Evolutionary conservation across 371 early-diverging fungal species (phyloP), one percentile per base, ranked within the genome.

Genomic region (Zychaea mexicana): DNA sequence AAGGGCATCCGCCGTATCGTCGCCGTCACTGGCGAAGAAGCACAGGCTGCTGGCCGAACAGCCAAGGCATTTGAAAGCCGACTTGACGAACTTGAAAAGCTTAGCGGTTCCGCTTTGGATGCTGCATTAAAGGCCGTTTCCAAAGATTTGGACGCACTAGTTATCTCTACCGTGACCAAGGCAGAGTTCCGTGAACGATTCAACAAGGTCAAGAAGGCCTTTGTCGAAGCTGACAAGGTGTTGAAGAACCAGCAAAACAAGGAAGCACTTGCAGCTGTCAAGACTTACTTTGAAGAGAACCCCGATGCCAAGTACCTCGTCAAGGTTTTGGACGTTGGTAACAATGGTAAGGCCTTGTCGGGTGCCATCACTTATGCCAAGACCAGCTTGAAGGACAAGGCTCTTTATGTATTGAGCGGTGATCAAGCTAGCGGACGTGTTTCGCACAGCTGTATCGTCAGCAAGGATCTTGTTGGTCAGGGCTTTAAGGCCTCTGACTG

Each of bases 1-100:
- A 97, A 96, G 87, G 98, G 98, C 67, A 91, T 97, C 60, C 91
- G 99, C 59, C 94, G 99, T 76, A 96, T 99, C 57, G 90, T 96
- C 26, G 99, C 96, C 31, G 93, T 98, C 33, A 98, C 99, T 19
- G 98, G 98, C 33, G 93, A 94, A 62, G 96, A 94, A 71, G 98
- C 98, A 27, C 64, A 80, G 49, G 79, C 82, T 68, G 93, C 92
- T 32, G 85, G 88, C 39, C 81, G 82, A 10, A 68, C 84, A 28
- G 93, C 93, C 42, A 80, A 85, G 24, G 85, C 84, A 21, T 90
- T 92, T 68, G 84, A 80, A 38, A 62, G 68, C 46, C 85, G 86
- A 66, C 57, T 97, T 54, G 77, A 82, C 33, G 60, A 70, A 13
- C 81, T 96, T 32, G 76, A 85, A 28, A 69, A 68, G 17, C 73